Evolutionary conservation across 257 asterid species (phyloP).

Genomic region (Capsicum pubescens): DNA sequence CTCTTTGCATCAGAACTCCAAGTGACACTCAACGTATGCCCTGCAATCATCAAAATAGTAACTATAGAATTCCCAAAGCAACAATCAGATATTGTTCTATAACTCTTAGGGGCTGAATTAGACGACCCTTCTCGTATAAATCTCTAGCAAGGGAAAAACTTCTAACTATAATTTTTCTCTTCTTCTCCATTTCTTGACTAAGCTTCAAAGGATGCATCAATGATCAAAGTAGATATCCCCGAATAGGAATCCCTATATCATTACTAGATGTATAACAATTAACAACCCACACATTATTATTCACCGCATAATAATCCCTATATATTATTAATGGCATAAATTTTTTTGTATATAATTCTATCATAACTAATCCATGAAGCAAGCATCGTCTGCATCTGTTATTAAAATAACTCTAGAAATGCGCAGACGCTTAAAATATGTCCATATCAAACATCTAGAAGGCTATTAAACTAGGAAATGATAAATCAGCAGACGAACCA

Average conservation of each 20-base stretch:
- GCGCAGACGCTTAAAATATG: not conserved
- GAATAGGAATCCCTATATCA: not conserved
- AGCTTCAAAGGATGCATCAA: not conserved
- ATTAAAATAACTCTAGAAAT: not conserved
- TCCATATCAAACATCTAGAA: not conserved
- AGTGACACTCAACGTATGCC: no score
- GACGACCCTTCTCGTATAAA: no score
- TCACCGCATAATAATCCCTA: not conserved
- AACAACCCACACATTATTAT: not conserved
- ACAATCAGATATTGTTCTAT: no score
- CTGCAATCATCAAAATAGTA: no score
- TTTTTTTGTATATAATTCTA: not conserved
- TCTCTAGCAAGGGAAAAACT: no score
- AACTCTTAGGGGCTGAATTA: no score
- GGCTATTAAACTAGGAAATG: not conserved
- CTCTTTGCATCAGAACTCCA: no score
- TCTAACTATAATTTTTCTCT: no score
- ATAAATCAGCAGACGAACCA: constrained; percentile 14
- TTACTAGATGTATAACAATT: not conserved
- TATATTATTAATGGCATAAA: not conserved
- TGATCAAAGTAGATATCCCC: not conserved
- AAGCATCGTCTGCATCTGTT: not conserved
- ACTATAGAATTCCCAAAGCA: no score
- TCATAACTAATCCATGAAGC: not conserved
- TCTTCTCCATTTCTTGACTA: no score